Percentiles rank a stretch among this genome's conserved stretches.
Evolutionary conservation across 169 alveolate species (phyloP).

Genomic region (Cryptosporidium viatorum): DNA sequence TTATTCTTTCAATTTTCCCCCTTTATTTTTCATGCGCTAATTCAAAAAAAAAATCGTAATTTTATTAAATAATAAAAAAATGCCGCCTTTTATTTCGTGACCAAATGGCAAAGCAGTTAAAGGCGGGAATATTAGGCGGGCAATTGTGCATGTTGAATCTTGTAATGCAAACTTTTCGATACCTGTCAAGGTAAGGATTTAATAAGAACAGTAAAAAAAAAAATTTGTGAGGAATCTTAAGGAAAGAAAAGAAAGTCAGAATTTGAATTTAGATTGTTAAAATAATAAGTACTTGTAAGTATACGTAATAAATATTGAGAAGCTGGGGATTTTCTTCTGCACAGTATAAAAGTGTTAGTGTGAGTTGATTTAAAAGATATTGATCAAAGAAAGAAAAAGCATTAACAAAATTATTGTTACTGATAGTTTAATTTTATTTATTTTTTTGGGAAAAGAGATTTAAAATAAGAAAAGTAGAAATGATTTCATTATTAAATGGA

Average conservation of each 20-base stretch:
- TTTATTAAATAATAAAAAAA: not conserved
- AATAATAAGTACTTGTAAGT: not conserved
- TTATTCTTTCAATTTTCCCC: not conserved
- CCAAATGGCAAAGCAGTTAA: not conserved
- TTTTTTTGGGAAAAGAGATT: not conserved
- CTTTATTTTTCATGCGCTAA: not conserved
- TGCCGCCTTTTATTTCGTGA: not conserved
- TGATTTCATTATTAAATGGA: constrained; percentile 44
- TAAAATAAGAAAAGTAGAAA: not conserved
- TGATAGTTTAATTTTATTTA: not conserved
- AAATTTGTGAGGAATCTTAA: not conserved
- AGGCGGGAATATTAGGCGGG: constrained; percentile 24
- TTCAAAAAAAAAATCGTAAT: not conserved
- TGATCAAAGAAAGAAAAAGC: not conserved
- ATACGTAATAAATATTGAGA: not conserved
- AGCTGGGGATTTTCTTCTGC: not conserved
- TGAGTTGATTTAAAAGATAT: not conserved
- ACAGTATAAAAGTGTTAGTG: not conserved
- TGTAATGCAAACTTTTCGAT: constrained; percentile 15
- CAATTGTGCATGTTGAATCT: constrained; percentile 29
- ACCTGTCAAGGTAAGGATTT: constrained; percentile 1
- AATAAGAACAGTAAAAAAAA: not conserved
- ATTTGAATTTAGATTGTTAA: not conserved
- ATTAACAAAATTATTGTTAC: not conserved
- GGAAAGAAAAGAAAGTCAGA: not conserved